Conservation (phyloP, 2,329 filamentous ascomycete genomes). For the Tolypocladium cylindrosporum region DNA sequence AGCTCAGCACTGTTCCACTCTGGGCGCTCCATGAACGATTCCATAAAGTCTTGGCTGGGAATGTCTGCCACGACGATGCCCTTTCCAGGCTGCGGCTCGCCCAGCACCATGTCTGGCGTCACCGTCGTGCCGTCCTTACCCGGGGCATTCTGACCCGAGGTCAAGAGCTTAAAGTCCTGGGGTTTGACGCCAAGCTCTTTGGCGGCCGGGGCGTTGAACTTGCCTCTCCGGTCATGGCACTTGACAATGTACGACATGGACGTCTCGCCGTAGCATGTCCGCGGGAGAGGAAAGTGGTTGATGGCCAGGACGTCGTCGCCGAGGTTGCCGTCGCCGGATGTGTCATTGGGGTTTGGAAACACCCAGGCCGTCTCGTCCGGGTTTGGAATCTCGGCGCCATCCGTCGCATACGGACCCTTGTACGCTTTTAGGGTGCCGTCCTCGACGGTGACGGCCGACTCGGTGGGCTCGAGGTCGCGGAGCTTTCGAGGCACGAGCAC, state of each 20-base stretch:
- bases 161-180: slow-evolving; percentile 48
- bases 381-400: slow-evolving; percentile 9
- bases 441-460: slow-evolving; percentile 46
- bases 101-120: slow-evolving; percentile 81
- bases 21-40: slow-evolving; percentile 54
- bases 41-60: slow-evolving; percentile 60
- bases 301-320: slow-evolving; percentile 11
- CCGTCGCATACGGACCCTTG: slow-evolving; percentile 41
- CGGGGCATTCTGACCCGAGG: slow-evolving; percentile 51
- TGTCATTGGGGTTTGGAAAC: slow-evolving; percentile 10
- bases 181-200: slow-evolving; percentile 51
- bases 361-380: slow-evolving; percentile 17
- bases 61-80: slow-evolving; percentile 77
- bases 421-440: slow-evolving; percentile 61
- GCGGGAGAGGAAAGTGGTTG: slow-evolving; percentile 44
- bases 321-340: slow-evolving; percentile 2
- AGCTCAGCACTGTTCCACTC: slow-evolving; percentile 61
- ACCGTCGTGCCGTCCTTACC: slow-evolving; percentile 58
- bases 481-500: slow-evolving; percentile 15
- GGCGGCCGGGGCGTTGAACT: slow-evolving; percentile 62
- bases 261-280: slow-evolving; percentile 52
- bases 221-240: slow-evolving; percentile 65
- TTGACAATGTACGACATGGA: slow-evolving; percentile 84
- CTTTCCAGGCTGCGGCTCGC: slow-evolving; percentile 51
- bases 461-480: slow-evolving; percentile 16